Evolutionary conservation across 2,329 filamentous ascomycete genomes (phyloP).

Genomic region (Beauveria asiatica): DNA sequence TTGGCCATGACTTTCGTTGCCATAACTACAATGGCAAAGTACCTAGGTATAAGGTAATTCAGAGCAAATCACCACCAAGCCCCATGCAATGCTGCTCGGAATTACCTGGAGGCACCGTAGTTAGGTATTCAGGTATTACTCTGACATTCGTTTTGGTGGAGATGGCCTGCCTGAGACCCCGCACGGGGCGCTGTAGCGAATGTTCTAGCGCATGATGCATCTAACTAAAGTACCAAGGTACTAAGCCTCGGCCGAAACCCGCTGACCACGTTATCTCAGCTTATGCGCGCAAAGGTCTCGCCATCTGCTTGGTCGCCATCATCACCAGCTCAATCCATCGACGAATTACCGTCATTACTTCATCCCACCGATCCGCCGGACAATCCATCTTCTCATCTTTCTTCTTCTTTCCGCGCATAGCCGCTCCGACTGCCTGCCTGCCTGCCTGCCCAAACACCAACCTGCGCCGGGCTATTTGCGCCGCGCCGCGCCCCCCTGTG

Average conservation of each 20-base stretch:
- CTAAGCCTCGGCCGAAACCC: not conserved
- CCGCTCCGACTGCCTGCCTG: not conserved
- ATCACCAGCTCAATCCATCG: not conserved
- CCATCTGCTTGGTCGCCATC: not conserved
- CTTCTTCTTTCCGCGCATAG: not conserved
- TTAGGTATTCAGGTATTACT: no score
- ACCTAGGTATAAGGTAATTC: no score
- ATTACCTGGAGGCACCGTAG: no score
- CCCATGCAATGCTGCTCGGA: no score
- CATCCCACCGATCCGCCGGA: not conserved
- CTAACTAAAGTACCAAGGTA: no score
- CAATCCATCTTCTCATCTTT: not conserved
- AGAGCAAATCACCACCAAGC: no score
- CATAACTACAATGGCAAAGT: no score
- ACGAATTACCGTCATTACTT: not conserved
- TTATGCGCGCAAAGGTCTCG: not conserved
- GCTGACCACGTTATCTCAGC: not conserved
- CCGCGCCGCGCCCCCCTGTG: no score
- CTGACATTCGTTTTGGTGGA: no score
- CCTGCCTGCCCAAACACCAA: not conserved
- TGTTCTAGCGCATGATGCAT: not conserved
- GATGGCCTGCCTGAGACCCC: no score
- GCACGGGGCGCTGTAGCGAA: not conserved
- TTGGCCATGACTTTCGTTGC: no score
- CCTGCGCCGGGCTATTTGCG: no score